Conservation (phyloP, 805 yeast genomes). For the Cyberlindnera mississippiensis region DNA sequence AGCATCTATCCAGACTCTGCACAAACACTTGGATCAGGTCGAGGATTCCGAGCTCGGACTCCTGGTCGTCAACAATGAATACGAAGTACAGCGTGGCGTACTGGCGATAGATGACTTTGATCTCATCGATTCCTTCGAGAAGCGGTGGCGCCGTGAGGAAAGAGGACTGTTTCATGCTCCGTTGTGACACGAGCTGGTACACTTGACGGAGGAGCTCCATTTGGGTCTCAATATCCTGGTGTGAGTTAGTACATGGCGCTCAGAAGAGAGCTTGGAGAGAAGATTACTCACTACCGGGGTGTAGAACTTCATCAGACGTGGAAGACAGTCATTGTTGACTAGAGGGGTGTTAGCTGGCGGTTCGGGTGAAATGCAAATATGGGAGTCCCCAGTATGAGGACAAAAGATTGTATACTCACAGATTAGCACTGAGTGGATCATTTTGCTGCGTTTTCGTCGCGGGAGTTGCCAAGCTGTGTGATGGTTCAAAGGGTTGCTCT, state of each 20-base stretch:
- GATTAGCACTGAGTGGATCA: constrained; percentile 86
- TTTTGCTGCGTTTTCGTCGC: constrained; percentile 30
- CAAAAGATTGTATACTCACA: constrained; percentile 42
- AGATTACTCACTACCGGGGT: constrained; percentile 58
- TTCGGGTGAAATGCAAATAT: too few relatives aligned
- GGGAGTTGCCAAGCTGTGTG: too few relatives aligned
- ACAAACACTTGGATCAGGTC: constrained; percentile 96
- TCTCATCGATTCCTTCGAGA: constrained; percentile 57
- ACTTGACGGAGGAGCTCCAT: constrained; percentile 77
- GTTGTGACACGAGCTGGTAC: constrained; percentile 63
- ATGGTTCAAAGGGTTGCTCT: too few relatives aligned
- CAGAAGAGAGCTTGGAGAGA: not conserved
- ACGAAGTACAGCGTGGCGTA: constrained; percentile 96
- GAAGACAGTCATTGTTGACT: constrained; percentile 89
- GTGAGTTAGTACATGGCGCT: not conserved
- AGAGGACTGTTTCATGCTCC: constrained; percentile 78
- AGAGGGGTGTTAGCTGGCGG: constrained; percentile 3
- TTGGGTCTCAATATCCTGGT: constrained; percentile 70
- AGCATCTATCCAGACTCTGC: constrained; percentile 89
- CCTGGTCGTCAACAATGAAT: constrained; percentile 93
- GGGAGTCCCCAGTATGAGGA: too few relatives aligned
- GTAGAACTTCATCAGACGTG: constrained; percentile 86
- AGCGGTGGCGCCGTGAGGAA: constrained; percentile 87
- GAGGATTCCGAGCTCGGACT: constrained; percentile 87
- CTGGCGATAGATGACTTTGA: constrained; percentile 87